A percentile compares a stretch with the other conserved stretches of the same genome.
phyloP scores from a whole-genome alignment of 805 yeast genomes.

The Metschnikowia henanensis region DNA sequence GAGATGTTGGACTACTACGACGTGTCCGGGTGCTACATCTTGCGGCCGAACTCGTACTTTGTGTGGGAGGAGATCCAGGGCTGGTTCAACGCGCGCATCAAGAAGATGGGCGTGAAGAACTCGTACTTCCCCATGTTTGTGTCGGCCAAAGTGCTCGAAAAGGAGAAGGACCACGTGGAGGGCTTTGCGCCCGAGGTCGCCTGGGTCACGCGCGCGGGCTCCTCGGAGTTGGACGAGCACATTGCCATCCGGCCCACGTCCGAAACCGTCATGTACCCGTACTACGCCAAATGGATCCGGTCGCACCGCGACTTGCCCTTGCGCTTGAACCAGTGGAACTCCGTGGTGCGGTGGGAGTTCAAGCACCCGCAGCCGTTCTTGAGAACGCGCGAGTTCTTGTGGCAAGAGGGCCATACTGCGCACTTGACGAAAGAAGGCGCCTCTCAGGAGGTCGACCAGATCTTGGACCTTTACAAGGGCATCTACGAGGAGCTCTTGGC shows the following conservation, averaged over 20 bases:
- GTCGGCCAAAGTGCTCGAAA: constrained; percentile 87
- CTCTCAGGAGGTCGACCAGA: constrained; percentile 76
- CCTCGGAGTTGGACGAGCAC: constrained; percentile 93
- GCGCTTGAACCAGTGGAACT: constrained; percentile 98
- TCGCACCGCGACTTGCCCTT: constrained; percentile 97
- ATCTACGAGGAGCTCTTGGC: constrained; percentile 92
- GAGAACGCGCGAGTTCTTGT: constrained; percentile 97
- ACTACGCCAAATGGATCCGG: constrained; percentile 98
- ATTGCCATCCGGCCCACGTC: constrained; percentile 99
- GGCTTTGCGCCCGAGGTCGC: constrained; percentile 99
- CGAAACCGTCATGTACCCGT: constrained; percentile 99
- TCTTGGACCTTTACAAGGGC: constrained; percentile 81
- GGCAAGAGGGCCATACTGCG: constrained; percentile 99
- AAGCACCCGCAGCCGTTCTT: constrained; percentile 99
- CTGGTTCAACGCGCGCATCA: constrained; percentile 81
- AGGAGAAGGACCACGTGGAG: constrained; percentile 97
- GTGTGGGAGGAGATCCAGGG: constrained; percentile 94
- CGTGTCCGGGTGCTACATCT: constrained; percentile 97
- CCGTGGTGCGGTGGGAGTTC: constrained; percentile 99
- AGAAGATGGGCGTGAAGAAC: constrained; percentile 87
- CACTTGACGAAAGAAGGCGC: constrained; percentile 86
- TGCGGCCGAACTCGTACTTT: constrained; percentile 92
- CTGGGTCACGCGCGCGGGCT: constrained; percentile 98
- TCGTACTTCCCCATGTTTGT: constrained; percentile 99
- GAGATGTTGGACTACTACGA: constrained; percentile 99